These are phyloP conservation scores for Henckelia pumila DNA, from an alignment of 257 asterid species.

Conservation along the genomic window DNA sequence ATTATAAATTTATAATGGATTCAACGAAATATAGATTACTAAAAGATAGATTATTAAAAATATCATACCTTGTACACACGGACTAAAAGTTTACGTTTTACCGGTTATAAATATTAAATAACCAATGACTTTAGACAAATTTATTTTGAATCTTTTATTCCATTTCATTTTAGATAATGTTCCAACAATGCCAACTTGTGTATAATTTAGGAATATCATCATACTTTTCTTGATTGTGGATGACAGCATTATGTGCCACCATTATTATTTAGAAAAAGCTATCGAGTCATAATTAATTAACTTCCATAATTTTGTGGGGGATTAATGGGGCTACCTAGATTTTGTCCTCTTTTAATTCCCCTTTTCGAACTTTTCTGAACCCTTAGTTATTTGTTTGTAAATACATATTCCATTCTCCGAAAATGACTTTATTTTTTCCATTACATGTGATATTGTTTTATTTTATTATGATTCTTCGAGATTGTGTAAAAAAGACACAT, in stretches of 20 bases:
- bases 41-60: too few species aligned
- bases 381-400: background rate
- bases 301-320: constrained; percentile 18
- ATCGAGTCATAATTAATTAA: constrained; percentile 10
- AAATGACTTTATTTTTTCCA: too few species aligned
- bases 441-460: too few species aligned
- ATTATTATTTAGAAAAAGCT: constrained; percentile 7
- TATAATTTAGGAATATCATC: background rate
- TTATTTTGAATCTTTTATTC: too few species aligned
- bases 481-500: too few species aligned
- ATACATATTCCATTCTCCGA: too few species aligned
- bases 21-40: too few species aligned
- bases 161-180: too few species aligned
- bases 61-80: too few species aligned
- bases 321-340: constrained; percentile 15
- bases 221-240: constrained; percentile 13
- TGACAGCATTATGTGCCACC: constrained; percentile 23
- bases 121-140: background rate
- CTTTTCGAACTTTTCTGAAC: constrained; percentile 3
- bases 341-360: constrained; percentile 17
- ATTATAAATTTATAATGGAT: too few species aligned
- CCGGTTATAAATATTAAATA: background rate
- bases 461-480: too few species aligned
- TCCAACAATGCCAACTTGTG: constrained; percentile 16
- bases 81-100: background rate